Evolutionary conservation across 805 yeast species (phyloP), one percentile per base, ranked within the genome.

Genomic region (Cyberlindnera saturnus): DNA sequence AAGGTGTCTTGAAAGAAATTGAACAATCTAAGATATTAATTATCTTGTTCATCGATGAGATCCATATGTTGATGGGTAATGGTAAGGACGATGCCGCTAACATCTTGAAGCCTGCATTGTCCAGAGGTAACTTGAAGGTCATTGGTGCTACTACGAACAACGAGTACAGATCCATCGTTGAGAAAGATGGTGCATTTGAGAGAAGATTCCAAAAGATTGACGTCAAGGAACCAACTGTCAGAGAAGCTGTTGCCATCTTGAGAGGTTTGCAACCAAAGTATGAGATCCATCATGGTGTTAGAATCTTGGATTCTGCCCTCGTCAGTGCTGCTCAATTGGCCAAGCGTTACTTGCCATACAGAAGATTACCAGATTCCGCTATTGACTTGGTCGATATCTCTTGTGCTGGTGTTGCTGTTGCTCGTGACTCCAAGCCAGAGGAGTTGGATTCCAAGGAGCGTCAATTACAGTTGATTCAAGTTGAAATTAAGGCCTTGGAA

Each of bases 41-140:
- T 52, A 81, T 93, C 50, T 74, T 93, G 45, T 93, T 93, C 70
- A 86, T 93, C 57, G 99, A 93, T 69, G 99, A 93, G 68, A 93
- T 93, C 62, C 99, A 93, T 69, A 93, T 93, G 97, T 78, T 93
- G 53, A 93, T 93, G 99, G 99, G 99, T 56, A 96, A 93, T 62
- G 99, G 99, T 62, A 93, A 90, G 68, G 81, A 86, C 49, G 99
- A 93, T 35, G 96, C 96, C 32, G 99, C 99, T 34, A 93, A 93
- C 66, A 77, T 93, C 58, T 78, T 93, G 64, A 93, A 93, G 69
- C 99, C 99, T 32, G 95, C 95, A 75, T 77, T 93, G 51, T 97
- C 99, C 2, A 82, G 99, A 68, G 98, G 99, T 55, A 76, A 85
- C 41, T 79, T 93, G 60, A 97, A 93, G 66, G 95, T 97, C 66